phyloP scores from a whole-genome alignment of 2,329 filamentous ascomycete species.

The Aspergillus intermedius region DNA sequence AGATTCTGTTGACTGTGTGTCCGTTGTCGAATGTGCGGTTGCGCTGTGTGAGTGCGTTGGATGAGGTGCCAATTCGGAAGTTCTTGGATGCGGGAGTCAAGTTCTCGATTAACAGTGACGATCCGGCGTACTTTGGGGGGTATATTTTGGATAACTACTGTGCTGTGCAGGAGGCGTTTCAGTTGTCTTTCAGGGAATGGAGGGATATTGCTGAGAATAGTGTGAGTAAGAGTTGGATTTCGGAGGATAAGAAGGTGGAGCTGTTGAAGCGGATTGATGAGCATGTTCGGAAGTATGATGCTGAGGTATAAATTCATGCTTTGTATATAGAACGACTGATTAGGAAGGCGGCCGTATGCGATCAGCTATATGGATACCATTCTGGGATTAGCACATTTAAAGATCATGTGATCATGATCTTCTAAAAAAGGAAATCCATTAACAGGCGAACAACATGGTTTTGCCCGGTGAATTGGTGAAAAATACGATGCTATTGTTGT shows the following conservation, averaged over 20 bases:
- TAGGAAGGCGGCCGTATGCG: too few species aligned
- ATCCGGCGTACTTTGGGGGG: conserved; percentile 69
- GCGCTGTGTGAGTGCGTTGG: conserved; percentile 48
- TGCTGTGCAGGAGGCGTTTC: conserved; percentile 66
- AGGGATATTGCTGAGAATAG: conserved; percentile 54
- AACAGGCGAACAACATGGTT: too few species aligned
- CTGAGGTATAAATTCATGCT: neutral
- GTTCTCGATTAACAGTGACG: conserved; percentile 69
- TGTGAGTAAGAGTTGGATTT: conserved; percentile 65
- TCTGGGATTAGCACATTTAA: too few species aligned
- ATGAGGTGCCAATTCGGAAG: conserved; percentile 54
- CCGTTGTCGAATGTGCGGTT: conserved; percentile 66
- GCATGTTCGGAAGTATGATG: conserved; percentile 22
- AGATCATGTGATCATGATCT: too few species aligned
- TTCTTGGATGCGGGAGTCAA: conserved; percentile 59
- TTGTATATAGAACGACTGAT: too few species aligned
- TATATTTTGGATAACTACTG: conserved; percentile 72
- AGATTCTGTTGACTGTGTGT: conserved; percentile 63
- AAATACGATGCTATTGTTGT: too few species aligned
- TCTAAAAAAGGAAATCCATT: too few species aligned
- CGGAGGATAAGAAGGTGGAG: conserved; percentile 54
- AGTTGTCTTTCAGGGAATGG: conserved; percentile 60
- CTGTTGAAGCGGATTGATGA: conserved; percentile 40
- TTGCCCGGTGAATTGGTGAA: too few species aligned
- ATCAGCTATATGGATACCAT: too few species aligned